Percentiles rank a stretch among this genome's conserved stretches.
These are phyloP conservation scores for Trichoderma pleuroti DNA, from an alignment of 2,329 filamentous ascomycete genomes.

Conservation along the genomic window DNA sequence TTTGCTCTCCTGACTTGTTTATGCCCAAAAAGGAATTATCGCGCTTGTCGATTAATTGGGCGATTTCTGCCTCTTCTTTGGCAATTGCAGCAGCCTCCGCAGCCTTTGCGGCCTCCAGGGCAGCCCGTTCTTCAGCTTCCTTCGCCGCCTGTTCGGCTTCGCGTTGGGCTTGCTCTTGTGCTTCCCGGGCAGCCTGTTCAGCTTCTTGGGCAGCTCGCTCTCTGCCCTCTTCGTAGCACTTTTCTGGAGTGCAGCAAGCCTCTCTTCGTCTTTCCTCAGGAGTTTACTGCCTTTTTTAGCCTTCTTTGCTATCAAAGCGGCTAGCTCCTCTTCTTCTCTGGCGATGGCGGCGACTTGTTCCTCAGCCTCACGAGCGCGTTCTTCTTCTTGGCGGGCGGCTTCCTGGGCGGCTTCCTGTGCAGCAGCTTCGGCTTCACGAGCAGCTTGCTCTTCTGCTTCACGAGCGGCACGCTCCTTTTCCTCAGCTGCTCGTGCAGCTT, in stretches of 20 bases:
- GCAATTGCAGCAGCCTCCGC: slow-evolving; percentile 9
- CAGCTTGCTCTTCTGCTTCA: slow-evolving; percentile 16
- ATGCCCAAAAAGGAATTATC: slow-evolving; percentile 33
- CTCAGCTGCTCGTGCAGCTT: slow-evolving; percentile 20
- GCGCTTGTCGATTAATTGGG: slow-evolving; percentile 46
- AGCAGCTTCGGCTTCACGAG: slow-evolving; percentile 21
- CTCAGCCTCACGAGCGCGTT: slow-evolving; percentile 21
- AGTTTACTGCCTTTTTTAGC: slow-evolving; percentile 21
- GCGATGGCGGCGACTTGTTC: slow-evolving; percentile 20
- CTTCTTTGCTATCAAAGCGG: slow-evolving; percentile 35
- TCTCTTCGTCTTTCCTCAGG: slow-evolving; percentile 20
- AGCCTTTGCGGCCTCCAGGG: slow-evolving; percentile 20
- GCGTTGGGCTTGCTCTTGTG: not conserved
- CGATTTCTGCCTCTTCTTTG: slow-evolving; percentile 39
- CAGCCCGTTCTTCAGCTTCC: slow-evolving; percentile 26
- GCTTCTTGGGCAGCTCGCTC: slow-evolving; percentile 25
- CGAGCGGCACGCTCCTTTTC: slow-evolving; percentile 16
- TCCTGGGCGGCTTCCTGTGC: slow-evolving; percentile 19
- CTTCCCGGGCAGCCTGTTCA: slow-evolving; percentile 21
- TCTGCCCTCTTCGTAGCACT: slow-evolving; percentile 13
- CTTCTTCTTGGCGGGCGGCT: slow-evolving; percentile 21
- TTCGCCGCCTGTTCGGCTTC: slow-evolving; percentile 21
- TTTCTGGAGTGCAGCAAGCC: not conserved
- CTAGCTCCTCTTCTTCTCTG: slow-evolving; percentile 41
- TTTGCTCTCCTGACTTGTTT: not conserved